Evolutionary conservation across 352 stramenopile genomes (phyloP), one percentile per base, ranked within the genome.

Genomic region (Elongisporangium senticosum): DNA sequence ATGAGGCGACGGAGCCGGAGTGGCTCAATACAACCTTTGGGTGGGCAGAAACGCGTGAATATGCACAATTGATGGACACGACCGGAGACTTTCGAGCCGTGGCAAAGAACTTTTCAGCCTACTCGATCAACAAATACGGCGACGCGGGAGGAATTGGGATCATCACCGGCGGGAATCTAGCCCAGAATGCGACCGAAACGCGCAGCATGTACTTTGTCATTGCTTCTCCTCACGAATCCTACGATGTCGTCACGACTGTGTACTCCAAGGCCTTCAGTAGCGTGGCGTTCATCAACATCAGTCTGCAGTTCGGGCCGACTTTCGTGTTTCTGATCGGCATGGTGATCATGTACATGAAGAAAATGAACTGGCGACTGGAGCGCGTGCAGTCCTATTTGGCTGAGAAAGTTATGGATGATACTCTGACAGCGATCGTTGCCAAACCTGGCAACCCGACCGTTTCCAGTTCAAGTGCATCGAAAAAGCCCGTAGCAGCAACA

Each of bases 161-260:
- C 51, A 65, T 89, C 50, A 86, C 75, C 1, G 86, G 83, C 11
- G 61, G 62, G 21, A 96, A 94, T 52, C 51, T 90, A 4, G 55
- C 52, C 4, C 69, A 77, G 28, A 76, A 66, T 43, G 89, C 82
- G 59, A 81, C 67, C 15, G 75, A 71, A 6, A 83, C 79, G 47
- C 52, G 84, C 17, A 90, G 71, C 57, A 93, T 94, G 83, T 96
- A 96, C 72, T 91, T 94, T 51, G 81, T 90, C 33, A 50, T 94
- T 8, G 74, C 80, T 0, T 68, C 83, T 22, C 84, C 84, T 1
- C 77, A 88, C 51, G 74, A 87, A 53, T 69, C 71, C 1, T 65
- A 83, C 19, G 81, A 92, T 39, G 68, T 83, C 0, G 70, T 93
- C 6, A 26, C 79, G 2, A 55, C 63, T 0, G 64, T 74, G 17